Conservation (phyloP, 2,329 filamentous ascomycete species). For the Penicillium sp. region DNA sequence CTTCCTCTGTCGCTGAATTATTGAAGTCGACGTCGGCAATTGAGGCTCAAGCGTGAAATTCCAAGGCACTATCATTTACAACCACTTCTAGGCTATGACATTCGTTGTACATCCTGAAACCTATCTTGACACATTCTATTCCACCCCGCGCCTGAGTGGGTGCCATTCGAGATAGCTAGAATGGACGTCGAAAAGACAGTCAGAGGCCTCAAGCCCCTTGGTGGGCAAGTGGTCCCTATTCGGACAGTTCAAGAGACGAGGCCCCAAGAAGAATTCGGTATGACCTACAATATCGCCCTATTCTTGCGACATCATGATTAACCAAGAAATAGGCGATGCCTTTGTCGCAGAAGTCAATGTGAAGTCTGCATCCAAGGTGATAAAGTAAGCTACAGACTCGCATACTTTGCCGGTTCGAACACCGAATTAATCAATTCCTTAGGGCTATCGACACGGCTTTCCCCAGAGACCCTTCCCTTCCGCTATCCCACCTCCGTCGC, state of each 20-base stretch:
- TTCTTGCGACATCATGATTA: background rate
- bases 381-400: constrained; percentile 35
- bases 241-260: constrained; percentile 46
- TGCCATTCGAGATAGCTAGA: background rate
- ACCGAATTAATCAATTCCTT: background rate
- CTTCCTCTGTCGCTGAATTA: background rate
- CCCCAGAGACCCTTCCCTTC: constrained; percentile 33
- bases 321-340: constrained; percentile 38
- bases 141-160: background rate
- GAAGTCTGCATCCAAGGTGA: constrained; percentile 44
- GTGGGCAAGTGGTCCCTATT: constrained; percentile 39
- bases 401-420: background rate
- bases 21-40: background rate
- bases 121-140: background rate
- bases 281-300: constrained; percentile 6
- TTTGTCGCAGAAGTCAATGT: constrained; percentile 46
- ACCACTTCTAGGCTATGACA: background rate
- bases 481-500: constrained; percentile 42
- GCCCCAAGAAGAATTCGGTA: constrained; percentile 43
- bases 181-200: constrained; percentile 28
- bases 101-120: background rate
- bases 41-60: too few species aligned
- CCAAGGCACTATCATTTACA: background rate
- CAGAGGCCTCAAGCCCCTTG: constrained; percentile 29
- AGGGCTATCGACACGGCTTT: constrained; percentile 42